Evolutionary conservation across 345 rosid species (phyloP).

Genomic region (Toxicodendron radicans): DNA sequence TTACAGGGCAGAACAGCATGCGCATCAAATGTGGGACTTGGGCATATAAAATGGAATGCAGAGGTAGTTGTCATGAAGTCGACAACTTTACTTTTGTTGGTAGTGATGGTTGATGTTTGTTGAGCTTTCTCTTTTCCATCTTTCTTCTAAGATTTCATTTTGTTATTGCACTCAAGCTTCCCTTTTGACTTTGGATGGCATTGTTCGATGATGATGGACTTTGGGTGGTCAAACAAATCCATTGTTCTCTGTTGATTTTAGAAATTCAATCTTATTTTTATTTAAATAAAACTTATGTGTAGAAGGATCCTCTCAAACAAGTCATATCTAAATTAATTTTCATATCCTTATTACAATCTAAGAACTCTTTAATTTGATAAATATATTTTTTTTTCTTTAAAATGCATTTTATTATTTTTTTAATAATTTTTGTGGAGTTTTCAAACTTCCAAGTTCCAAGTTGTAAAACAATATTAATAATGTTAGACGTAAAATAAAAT

Average conservation of each 20-base stretch:
- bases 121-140: conserved; percentile 4
- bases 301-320: neutral
- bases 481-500: no score
- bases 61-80: conserved; percentile 8
- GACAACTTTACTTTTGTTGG: conserved; percentile 21
- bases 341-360: no score
- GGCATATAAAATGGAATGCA: neutral
- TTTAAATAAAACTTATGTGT: neutral
- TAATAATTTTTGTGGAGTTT: no score
- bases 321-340: neutral
- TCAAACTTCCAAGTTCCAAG: no score
- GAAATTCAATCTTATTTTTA: neutral
- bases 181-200: conserved; percentile 19
- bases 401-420: no score
- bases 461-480: no score
- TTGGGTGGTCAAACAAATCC: no score
- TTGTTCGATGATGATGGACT: no score
- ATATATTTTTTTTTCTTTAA: no score
- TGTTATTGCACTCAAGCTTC: conserved; percentile 6
- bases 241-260: neutral
- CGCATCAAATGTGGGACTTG: conserved; percentile 33
- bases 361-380: no score
- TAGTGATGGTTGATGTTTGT: conserved; percentile 18
- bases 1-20: conserved; percentile 13
- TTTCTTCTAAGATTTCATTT: neutral